Percentiles rank a stretch among this genome's conserved stretches.
phyloP scores from a whole-genome alignment of 495 filamentous ascomycete species.

The Elaphomyces granulatus region DNA sequence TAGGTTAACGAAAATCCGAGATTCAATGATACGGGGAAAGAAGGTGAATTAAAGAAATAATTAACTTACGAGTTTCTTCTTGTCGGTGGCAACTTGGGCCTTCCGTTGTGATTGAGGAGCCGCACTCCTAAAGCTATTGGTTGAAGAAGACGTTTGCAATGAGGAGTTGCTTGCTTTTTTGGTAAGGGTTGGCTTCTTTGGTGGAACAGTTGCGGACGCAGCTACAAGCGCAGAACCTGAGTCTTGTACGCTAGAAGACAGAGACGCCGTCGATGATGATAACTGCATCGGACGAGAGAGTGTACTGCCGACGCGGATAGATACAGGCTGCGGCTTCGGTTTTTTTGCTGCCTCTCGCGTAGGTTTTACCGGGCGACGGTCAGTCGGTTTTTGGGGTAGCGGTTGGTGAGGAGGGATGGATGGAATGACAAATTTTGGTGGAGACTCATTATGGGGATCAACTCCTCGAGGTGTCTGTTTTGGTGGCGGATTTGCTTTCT shows the following conservation, averaged over 20 bases:
- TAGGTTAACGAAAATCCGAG: no score
- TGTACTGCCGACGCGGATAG: conserved; percentile 61
- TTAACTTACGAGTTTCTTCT: conserved; percentile 46
- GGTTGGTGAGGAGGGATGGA: conserved; percentile 31
- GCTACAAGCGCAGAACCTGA: conserved; percentile 33
- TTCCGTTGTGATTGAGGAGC: conserved; percentile 43
- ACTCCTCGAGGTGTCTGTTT: conserved; percentile 31
- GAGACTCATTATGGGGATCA: conserved; percentile 21
- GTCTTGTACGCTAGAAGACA: conserved; percentile 46
- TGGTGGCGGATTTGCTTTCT: conserved; percentile 35
- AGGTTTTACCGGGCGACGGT: conserved; percentile 55
- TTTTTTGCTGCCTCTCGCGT: conserved; percentile 52
- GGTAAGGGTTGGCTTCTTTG: conserved; percentile 33
- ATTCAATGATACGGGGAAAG: conserved; percentile 1
- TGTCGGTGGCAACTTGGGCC: conserved; percentile 52
- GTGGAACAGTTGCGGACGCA: conserved; percentile 18
- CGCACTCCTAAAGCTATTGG: conserved; percentile 54
- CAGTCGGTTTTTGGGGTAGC: conserved; percentile 36
- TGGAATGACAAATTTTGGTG: conserved; percentile 28
- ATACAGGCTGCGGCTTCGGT: conserved; percentile 58
- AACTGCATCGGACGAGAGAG: conserved; percentile 44
- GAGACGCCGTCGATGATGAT: conserved; percentile 31
- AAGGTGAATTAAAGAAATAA: background rate
- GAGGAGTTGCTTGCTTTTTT: conserved; percentile 59
- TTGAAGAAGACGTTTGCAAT: conserved; percentile 47